These are phyloP conservation scores for Stephania cephalantha DNA, from an alignment of 164 flowering plant genomes.

Conservation along the genomic window DNA sequence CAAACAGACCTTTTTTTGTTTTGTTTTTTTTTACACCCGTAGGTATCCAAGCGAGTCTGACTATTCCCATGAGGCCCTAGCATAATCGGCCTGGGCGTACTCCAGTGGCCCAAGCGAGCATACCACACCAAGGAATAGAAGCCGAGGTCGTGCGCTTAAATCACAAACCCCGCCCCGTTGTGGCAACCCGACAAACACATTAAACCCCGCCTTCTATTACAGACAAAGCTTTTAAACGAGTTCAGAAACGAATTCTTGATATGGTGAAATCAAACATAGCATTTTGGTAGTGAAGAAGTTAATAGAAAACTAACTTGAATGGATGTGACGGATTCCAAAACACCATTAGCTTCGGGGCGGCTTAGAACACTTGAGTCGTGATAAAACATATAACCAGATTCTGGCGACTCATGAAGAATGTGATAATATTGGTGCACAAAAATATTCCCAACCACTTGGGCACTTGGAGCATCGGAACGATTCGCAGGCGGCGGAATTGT, in stretches of 20 bases:
- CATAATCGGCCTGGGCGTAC: too few relatives aligned
- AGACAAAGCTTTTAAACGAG: background rate
- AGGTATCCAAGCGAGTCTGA: too few relatives aligned
- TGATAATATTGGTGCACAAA: conserved; percentile 84
- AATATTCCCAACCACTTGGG: conserved; percentile 68
- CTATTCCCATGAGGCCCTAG: too few relatives aligned
- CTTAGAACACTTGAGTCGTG: conserved; percentile 61
- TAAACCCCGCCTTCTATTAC: background rate
- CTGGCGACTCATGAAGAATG: conserved; percentile 66
- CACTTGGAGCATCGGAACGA: conserved; percentile 38
- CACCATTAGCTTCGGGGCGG: conserved; percentile 58
- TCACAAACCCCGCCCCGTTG: too few relatives aligned
- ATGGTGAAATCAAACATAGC: too few relatives aligned
- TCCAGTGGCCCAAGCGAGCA: too few relatives aligned
- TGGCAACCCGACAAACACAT: too few relatives aligned
- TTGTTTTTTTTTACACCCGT: too few relatives aligned
- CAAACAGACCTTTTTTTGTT: too few relatives aligned
- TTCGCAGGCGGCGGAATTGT: conserved; percentile 27
- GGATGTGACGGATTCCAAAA: conserved; percentile 55
- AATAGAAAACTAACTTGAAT: conserved; percentile 39
- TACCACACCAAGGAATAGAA: too few relatives aligned
- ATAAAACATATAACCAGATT: conserved; percentile 58
- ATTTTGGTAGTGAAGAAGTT: too few relatives aligned
- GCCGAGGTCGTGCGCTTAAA: too few relatives aligned
- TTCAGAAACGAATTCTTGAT: background rate